Base-by-base conservation (phyloP, 148 eudicot species). In the Linanthus parryae region DNA sequence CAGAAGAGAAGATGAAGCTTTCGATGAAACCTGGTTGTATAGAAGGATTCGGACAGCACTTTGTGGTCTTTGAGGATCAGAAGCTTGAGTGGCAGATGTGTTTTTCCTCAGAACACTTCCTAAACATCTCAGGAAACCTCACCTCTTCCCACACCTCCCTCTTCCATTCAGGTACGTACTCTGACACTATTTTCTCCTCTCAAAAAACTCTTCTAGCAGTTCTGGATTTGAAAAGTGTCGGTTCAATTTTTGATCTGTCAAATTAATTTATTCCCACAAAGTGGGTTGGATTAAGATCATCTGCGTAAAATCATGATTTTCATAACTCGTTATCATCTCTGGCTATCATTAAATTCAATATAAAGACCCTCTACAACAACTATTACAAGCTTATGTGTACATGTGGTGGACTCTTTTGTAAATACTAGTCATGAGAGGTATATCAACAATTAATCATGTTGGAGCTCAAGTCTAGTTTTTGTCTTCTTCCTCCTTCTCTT, bases 41-140 rank as follows among this genome's bases (percentile, higher is more conserved):
- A 0, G 70, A 73, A 40, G 78, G 78, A 7, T 73, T 52, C 44
- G 78, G 78, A 11, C 78, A 73, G 52, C 34, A 41, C 17, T 72
- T 61, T 40, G 76, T 66, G 1, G 44, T 49, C 5, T 72, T 68
- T 4, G 68, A 72, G 25, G 68, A 66, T 0, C 67, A 72, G 29
- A 72, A 72, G 26, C 64, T 72, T 39, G 75, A 71, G 40, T 71
- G 75, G 71, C 67, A 61, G 14, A 69, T 56, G 23, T 20, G 54
- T 3, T 65, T 64, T 31, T 71, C 17, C 31, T 44, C 52, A 34
- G 45, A n/a, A 0, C 44, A 56, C 8, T 56, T 56, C 20, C 75
- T 58, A 0, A 13, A 21, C 15, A 40, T 49, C 40, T 27, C n/a
- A 30, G 50, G 61, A 5, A 45, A 52, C 15, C 59, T 63, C 19